Evolutionary conservation across 176 grass and related monocot genomes (phyloP), one percentile per base, ranked within the genome.

Genomic region (Cenchrus americanus): DNA sequence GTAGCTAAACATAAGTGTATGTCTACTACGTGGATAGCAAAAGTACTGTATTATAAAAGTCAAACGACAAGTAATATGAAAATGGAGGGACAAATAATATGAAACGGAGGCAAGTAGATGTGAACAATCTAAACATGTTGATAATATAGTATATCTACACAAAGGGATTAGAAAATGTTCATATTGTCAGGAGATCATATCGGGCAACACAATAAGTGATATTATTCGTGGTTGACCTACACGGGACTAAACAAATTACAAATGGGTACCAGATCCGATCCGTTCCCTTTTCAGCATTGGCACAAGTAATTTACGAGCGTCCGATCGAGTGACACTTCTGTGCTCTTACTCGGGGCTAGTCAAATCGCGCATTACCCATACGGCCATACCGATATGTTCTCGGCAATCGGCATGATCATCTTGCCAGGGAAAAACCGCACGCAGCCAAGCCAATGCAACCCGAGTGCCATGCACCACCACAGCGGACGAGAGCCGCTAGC

Each of bases 201-300:
- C 9, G 1, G 76, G 60, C 43, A 78, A 26, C 76, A 23, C 27
- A 30, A 30, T 17, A 3, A 32, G 23, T 62, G 23, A 18, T 24
- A 30, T 37, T 3, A 37, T 37, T 49, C 43, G 17, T 47, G 10
- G 55, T 61, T 82, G 78, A 69, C 50, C 64, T 26, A 69, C 8
- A 27, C 5, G 30, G 27, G 60, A 71, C 43, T 79, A 79, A 79
- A 65, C 43, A 72, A 62, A 62, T 61, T 65, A 65, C 43, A 72
- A 62, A 62, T 61, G 23, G 10, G 37, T 41, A 63, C 19, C 43
- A 63, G 57, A 73, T 73, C 44, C 15, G 57, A 63, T 22, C 41
- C 46, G 8, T 49, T 6, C 44, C 37, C 49, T 66, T 49, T 3
- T 46, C 15, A 63, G 23, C 26, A 78, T 64, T n/a, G 51, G 46